Conservation (phyloP, 306 rosid genomes). For the Gastrolobium villosum region DNA sequence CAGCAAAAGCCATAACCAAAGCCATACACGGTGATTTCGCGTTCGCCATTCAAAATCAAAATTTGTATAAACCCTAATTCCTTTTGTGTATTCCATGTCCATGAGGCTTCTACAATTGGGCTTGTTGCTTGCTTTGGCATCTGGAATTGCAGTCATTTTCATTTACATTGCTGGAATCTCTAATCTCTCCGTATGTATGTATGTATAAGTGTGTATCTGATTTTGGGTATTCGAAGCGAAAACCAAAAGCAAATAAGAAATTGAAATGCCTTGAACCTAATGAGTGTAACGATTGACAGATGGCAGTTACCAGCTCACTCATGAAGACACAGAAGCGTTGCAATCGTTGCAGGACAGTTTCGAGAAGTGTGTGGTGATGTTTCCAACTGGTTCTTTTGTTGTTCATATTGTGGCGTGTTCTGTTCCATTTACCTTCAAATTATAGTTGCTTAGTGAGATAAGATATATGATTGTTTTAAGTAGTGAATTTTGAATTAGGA, state of each 20-base stretch:
- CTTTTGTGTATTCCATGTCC: not conserved
- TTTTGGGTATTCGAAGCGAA: not conserved
- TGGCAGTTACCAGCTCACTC: conserved; percentile 58
- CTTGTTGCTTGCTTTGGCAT: conserved; percentile 55
- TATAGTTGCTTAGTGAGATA: not conserved
- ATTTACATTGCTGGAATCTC: conserved; percentile 60
- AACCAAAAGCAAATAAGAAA: not conserved
- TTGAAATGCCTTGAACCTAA: not conserved
- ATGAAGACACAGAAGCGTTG: conserved; percentile 77
- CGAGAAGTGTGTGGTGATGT: conserved; percentile 91
- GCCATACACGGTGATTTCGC: no score
- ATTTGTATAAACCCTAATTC: conserved; percentile 28
- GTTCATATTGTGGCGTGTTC: not conserved
- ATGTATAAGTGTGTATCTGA: conserved; percentile 25
- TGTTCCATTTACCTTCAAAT: not conserved
- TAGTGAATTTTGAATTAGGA: not conserved
- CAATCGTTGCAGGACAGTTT: conserved; percentile 70
- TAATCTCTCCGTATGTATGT: conserved; percentile 63
- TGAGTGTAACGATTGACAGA: conserved; percentile 53
- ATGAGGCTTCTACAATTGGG: conserved; percentile 60
- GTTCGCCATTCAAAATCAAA: no score
- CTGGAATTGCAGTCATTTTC: conserved; percentile 62
- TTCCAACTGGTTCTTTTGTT: not conserved
- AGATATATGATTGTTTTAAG: not conserved
- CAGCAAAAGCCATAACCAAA: no score